Evolutionary conservation across 2,329 filamentous ascomycete species (phyloP).

Genomic region (Fusarium circinatum): DNA sequence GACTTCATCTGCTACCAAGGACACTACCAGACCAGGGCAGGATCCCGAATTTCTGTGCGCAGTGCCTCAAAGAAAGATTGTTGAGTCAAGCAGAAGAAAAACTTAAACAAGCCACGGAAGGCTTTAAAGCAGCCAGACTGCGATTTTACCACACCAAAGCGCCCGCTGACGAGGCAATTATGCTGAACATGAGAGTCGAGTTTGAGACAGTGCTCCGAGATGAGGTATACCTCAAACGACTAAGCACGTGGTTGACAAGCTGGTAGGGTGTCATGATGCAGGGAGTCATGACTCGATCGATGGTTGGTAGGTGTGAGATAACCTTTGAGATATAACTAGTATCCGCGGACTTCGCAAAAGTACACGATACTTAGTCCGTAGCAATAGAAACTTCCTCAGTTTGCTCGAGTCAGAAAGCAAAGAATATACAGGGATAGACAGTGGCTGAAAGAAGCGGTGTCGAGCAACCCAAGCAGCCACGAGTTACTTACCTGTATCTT

Average conservation of each 20-base stretch:
- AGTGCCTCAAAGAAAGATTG: slow-evolving; percentile 27
- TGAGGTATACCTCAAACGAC: slow-evolving; percentile 35
- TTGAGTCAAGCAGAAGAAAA: slow-evolving; percentile 11
- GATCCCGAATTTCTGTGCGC: slow-evolving; percentile 41
- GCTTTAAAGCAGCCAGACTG: slow-evolving; percentile 26
- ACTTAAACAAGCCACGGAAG: slow-evolving; percentile 17
- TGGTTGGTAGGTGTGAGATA: slow-evolving; percentile 2
- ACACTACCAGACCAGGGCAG: slow-evolving; percentile 47
- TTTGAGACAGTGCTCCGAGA: slow-evolving; percentile 37
- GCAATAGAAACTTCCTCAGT: slow-evolving; percentile 4
- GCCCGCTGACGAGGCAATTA: slow-evolving; percentile 18
- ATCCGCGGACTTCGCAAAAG: slow-evolving; percentile 2
- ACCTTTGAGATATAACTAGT: slow-evolving; percentile 1
- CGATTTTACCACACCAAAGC: slow-evolving; percentile 20
- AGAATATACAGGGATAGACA: slow-evolving; percentile 10
- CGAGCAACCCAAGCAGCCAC: slow-evolving; percentile 16
- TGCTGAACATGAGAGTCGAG: slow-evolving; percentile 29
- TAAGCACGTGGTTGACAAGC: slow-evolving; percentile 40
- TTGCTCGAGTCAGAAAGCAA: slow-evolving; percentile 28
- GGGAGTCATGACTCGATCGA: slow-evolving; percentile 17
- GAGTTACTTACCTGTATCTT: slow-evolving; percentile 9
- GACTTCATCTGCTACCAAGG: slow-evolving; percentile 47
- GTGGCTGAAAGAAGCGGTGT: slow-evolving; percentile 12
- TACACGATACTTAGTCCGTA: slow-evolving; percentile 23
- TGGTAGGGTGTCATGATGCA: slow-evolving; percentile 27